Evolutionary conservation across 139 green algal genomes (phyloP).

Genomic region (Parachlorella kessleri): DNA sequence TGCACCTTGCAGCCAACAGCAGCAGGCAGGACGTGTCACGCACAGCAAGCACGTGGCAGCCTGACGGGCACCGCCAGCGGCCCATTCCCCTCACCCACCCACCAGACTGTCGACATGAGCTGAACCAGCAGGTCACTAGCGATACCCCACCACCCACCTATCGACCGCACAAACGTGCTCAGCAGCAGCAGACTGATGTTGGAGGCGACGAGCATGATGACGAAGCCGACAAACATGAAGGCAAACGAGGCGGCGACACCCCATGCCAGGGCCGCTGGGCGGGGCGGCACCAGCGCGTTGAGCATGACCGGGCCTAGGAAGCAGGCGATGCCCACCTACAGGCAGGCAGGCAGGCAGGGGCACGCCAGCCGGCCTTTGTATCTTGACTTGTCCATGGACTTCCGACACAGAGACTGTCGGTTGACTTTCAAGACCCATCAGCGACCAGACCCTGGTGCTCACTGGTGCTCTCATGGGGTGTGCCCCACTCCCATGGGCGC

Average conservation of each 20-base stretch:
- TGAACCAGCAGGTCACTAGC: neutral
- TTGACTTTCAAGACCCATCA: too few species aligned
- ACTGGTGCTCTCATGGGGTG: too few species aligned
- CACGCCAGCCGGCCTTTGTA: too few species aligned
- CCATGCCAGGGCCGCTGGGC: slow-evolving; percentile 10
- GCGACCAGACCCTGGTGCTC: too few species aligned
- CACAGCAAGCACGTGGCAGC: too few species aligned
- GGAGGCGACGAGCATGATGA: slow-evolving; percentile 33
- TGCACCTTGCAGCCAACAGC: too few species aligned
- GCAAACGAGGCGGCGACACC: slow-evolving; percentile 13
- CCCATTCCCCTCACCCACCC: neutral
- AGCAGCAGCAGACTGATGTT: slow-evolving; percentile 31
- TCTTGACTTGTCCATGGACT: too few species aligned
- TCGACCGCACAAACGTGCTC: slow-evolving; percentile 27
- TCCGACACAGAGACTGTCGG: too few species aligned
- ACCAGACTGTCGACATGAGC: neutral
- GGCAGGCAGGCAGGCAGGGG: neutral
- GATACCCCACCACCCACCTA: slow-evolving; percentile 19
- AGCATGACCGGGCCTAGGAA: slow-evolving; percentile 49
- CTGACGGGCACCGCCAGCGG: too few species aligned
- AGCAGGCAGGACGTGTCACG: too few species aligned
- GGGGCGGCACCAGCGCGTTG: slow-evolving; percentile 30
- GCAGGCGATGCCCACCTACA: slow-evolving; percentile 46
- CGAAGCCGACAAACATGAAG: slow-evolving; percentile 18
- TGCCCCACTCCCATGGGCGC: too few species aligned